Evolutionary conservation across 345 rosid species (phyloP).

Genomic region (thale cress (Arabidopsis thaliana)): TAIR10.1 NC_003071.7:8575501-8576000

Average conservation of each 20-base stretch:
- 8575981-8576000: neutral
- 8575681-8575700: too few relatives aligned
- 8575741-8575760: neutral
- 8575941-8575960: neutral
- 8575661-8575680: too few relatives aligned
- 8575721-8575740: too few relatives aligned
- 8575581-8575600: too few relatives aligned
- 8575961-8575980: neutral
- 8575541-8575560: too few relatives aligned
- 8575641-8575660: too few relatives aligned
- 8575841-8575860: neutral
- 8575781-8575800: neutral
- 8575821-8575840: neutral
- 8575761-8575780: neutral
- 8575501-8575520: too few relatives aligned
- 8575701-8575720: too few relatives aligned
- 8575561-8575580: too few relatives aligned
- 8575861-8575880: slow-evolving; percentile 27
- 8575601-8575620: too few relatives aligned
- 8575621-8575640: too few relatives aligned
- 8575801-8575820: neutral
- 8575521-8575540: too few relatives aligned
- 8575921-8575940: slow-evolving; percentile 16
- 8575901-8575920: neutral
- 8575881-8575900: slow-evolving; percentile 43